Percentiles rank a stretch among this genome's conserved stretches.
Evolutionary conservation across 1,284 basidiomycete genomes (phyloP).

Genomic region (Meripilus lineatus): DNA sequence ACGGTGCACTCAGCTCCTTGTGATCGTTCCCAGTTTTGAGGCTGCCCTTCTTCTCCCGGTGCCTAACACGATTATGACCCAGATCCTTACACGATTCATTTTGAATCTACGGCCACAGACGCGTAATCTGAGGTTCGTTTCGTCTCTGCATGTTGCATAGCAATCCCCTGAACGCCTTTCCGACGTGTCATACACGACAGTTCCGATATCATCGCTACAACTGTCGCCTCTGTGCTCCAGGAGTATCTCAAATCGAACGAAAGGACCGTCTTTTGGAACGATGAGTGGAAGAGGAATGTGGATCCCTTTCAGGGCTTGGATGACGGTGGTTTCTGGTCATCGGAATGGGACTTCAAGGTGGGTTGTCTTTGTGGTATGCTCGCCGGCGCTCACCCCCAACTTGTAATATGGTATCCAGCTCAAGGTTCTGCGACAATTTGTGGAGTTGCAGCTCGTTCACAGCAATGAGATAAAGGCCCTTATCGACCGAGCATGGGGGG

Average conservation of each 20-base stretch:
- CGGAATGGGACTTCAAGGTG: constrained; percentile 76
- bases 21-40: constrained; percentile 68
- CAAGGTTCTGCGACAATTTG: constrained; percentile 71
- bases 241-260: constrained; percentile 70
- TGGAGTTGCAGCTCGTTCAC: constrained; percentile 72
- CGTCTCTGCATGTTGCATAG: constrained; percentile 24
- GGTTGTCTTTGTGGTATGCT: constrained; percentile 19
- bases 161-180: constrained; percentile 25
- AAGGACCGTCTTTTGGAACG: constrained; percentile 74
- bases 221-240: constrained; percentile 56
- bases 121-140: constrained; percentile 76
- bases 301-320: constrained; percentile 59
- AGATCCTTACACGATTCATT: constrained; percentile 68
- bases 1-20: constrained; percentile 4
- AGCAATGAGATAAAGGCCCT: constrained; percentile 58
- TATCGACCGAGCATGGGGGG: constrained; percentile 81
- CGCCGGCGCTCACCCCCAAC: constrained; percentile 5
- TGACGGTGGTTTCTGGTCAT: constrained; percentile 64
- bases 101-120: constrained; percentile 75
- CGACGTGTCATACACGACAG: constrained; percentile 40
- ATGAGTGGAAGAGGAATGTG: constrained; percentile 55
- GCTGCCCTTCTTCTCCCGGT: constrained; percentile 65
- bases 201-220: constrained; percentile 71
- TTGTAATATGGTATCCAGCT: constrained; percentile 41
- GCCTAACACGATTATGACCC: constrained; percentile 64